Base-by-base conservation (phyloP, 1,284 basidiomycete genomes). In the Neonothopanus nambi region DNA sequence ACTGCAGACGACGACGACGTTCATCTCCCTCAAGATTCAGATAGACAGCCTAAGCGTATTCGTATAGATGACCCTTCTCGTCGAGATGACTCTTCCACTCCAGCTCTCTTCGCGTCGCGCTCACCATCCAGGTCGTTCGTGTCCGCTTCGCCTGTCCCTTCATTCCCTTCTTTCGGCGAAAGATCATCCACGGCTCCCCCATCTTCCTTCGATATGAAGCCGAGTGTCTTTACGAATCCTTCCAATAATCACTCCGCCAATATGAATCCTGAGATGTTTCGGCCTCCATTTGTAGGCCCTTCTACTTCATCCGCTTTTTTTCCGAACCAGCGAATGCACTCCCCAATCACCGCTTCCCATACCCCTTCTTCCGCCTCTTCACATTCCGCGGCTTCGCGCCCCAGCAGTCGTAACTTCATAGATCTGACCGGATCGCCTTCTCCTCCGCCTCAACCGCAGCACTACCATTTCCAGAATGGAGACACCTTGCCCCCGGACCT, bases 361-460 rank as follows among this genome's bases (percentile, higher is more conserved):
- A 54, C 52, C 39, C 57, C 56, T 45, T 53, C 62, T 51, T 48
- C 58, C 47, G 63, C 66, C 51, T 57, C 55, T 57, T 58, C 49
- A 28, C 37, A 63, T 46, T 58, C 65, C 17, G 57, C 54, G 0
- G 48, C 63, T 39, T 57, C 61, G 13, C 30, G 30, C 8, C 13
- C 30, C 9, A 33, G 30, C 30, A 64, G 64, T 54, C 76, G 71
- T 49, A 80, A 85, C 56, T 75, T 91, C 51, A 91, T 91, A 67
- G 88, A 91, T 76, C 78, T 91, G 37, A 91, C 89, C 2, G 72
- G 74, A 56, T 89, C 88, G 1, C 88, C 89, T 3, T 86, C 87
- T 2, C 82, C 85, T 15, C 79, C 87, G 30, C 65, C 67, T 21
- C 59, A 56, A 17, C 60, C 57, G 30, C 56, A 57, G 40, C 61